Percentiles rank a stretch among this genome's conserved stretches.
Evolutionary conservation across 1,284 basidiomycete species (phyloP).

Genomic region (Rhodotorula sp.): DNA sequence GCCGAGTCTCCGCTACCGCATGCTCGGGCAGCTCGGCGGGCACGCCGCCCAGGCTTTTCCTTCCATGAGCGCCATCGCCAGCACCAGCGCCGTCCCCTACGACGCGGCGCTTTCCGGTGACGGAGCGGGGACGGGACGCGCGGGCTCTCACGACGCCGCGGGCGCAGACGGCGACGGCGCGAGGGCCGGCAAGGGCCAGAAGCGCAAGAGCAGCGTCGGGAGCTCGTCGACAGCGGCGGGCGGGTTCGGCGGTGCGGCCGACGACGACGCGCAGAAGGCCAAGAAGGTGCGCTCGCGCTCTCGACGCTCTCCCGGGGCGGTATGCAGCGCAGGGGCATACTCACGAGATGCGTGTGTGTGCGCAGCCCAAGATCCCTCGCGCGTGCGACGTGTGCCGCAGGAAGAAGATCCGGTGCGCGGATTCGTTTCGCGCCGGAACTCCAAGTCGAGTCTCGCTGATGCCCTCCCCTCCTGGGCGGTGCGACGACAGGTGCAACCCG

Average conservation of each 20-base stretch:
- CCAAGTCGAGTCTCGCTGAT: not conserved
- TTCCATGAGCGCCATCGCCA: conserved; percentile 1
- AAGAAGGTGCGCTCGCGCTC: conserved; percentile 7
- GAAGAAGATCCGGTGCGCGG: conserved; percentile 78
- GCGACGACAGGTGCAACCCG: conserved; percentile 67
- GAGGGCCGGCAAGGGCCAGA: not conserved
- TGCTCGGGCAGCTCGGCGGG: not conserved
- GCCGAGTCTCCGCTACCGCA: not conserved
- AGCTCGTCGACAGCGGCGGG: not conserved
- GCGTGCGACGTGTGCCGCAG: conserved; percentile 89
- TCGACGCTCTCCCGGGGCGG: not conserved
- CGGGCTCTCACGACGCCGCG: not conserved
- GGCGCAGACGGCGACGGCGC: not conserved
- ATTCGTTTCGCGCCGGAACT: not conserved
- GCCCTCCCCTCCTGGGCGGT: too few relatives aligned
- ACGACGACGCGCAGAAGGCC: not conserved
- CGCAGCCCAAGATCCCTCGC: conserved; percentile 69
- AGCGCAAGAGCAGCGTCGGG: conserved; percentile 2
- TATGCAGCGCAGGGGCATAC: too few relatives aligned
- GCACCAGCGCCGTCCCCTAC: not conserved
- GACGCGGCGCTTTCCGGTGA: not conserved
- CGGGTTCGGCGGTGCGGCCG: not conserved
- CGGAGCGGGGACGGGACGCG: not conserved
- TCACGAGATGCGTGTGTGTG: not conserved
- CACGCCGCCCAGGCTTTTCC: conserved; percentile 1